phyloP scores from a whole-genome alignment of 371 early-diverging fungal genomes.

The Vairimorpha apis region DNA sequence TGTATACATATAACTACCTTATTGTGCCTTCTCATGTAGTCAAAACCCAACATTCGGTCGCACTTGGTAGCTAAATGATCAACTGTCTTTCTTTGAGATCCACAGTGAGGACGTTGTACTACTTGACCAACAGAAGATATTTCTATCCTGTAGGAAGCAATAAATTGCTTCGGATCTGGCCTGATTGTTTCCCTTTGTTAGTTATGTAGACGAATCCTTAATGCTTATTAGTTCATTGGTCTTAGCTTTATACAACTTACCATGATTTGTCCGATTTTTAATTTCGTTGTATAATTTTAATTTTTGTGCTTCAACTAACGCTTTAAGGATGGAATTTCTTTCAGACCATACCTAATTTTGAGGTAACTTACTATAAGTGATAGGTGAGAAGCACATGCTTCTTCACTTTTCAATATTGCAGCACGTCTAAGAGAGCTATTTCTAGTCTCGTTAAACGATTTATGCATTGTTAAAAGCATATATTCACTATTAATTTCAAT shows the following conservation, averaged over 20 bases:
- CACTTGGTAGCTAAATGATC: conserved; percentile 19
- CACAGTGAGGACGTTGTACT: conserved; percentile 1
- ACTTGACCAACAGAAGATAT: background rate
- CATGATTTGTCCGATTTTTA: background rate
- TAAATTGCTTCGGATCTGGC: conserved; percentile 14
- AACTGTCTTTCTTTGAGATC: background rate
- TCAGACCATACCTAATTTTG: background rate
- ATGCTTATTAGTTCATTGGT: background rate
- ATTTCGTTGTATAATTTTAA: background rate
- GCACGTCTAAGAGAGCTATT: conserved; percentile 14
- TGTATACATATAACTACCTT: background rate
- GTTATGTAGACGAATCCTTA: conserved; percentile 4
- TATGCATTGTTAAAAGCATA: background rate
- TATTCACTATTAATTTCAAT: conserved; percentile 6
- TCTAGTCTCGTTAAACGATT: background rate
- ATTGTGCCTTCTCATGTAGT: conserved; percentile 7
- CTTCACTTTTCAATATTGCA: background rate
- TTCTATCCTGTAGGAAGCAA: conserved; percentile 8
- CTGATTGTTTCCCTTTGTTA: conserved; percentile 1
- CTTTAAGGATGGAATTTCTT: too few relatives aligned
- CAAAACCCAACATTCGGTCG: background rate
- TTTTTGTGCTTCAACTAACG: background rate
- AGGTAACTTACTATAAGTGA: background rate
- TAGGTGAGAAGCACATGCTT: too few relatives aligned
- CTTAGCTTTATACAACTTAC: conserved; percentile 16